These are phyloP conservation scores for Tieghemostelium lacteum DNA, from an alignment of 78 protist genomes.

Conservation along the genomic window DNA sequence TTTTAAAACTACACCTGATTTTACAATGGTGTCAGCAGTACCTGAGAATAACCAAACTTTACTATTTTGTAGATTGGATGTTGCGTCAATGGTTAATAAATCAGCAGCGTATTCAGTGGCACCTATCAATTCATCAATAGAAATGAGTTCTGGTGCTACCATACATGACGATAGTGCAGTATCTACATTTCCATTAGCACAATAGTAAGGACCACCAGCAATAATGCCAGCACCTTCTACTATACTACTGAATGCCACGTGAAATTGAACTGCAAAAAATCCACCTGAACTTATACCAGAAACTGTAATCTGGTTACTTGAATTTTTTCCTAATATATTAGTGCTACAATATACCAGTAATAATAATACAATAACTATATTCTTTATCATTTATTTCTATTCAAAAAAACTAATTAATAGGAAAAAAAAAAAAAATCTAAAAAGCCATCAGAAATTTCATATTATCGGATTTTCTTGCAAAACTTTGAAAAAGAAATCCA, in stretches of 20 bases:
- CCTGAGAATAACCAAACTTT: constrained; percentile 80
- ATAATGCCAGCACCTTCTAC: constrained; percentile 47
- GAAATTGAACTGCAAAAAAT: constrained; percentile 73
- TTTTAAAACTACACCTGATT: constrained; percentile 63
- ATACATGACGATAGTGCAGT: constrained; percentile 76
- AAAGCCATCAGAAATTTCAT: too few species aligned
- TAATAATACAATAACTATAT: too few species aligned
- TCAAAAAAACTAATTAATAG: too few species aligned
- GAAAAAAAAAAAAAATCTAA: too few species aligned
- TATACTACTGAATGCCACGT: constrained; percentile 36
- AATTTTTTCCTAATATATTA: too few species aligned
- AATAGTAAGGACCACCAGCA: constrained; percentile 71
- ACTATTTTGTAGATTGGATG: constrained; percentile 55
- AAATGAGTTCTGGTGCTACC: constrained; percentile 57
- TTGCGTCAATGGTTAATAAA: constrained; percentile 63
- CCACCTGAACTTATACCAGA: constrained; percentile 72
- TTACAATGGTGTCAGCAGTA: constrained; percentile 76
- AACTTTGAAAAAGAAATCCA: too few species aligned
- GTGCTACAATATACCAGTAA: too few species aligned
- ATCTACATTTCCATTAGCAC: constrained; percentile 34
- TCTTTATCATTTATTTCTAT: too few species aligned
- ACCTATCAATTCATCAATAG: constrained; percentile 22
- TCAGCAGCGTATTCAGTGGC: constrained; percentile 64
- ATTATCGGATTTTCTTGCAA: too few species aligned
- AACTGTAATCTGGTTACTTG: constrained; percentile 6